Percentiles rank a stretch among this genome's conserved stretches.
Evolutionary conservation across 163 green algal genomes (phyloP).

Genomic region (Chlamydomonas reinhardtii): DNA sequence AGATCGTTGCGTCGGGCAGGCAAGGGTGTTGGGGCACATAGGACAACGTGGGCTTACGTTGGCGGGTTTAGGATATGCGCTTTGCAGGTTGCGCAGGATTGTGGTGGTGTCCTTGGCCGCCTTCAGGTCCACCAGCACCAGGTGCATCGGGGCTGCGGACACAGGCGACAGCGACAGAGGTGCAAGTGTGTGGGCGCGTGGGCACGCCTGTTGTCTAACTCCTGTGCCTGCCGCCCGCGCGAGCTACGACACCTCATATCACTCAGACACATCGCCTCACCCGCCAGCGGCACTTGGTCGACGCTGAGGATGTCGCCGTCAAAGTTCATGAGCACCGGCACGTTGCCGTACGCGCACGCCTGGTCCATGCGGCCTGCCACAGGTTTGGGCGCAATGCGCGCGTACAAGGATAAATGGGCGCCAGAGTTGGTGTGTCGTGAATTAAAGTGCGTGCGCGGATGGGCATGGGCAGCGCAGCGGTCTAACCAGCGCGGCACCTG

Average conservation of each 20-base stretch:
- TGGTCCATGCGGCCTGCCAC: slow-evolving; percentile 80
- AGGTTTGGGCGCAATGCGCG: too few relatives aligned
- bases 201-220: too few relatives aligned
- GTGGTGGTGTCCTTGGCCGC: slow-evolving; percentile 79
- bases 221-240: too few relatives aligned
- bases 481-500: too few relatives aligned
- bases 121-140: slow-evolving; percentile 84
- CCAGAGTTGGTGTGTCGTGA: too few relatives aligned
- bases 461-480: too few relatives aligned
- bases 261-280: slow-evolving; percentile 9
- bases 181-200: too few relatives aligned
- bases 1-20: background rate
- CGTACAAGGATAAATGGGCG: too few relatives aligned
- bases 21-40: background rate
- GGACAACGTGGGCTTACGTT: too few relatives aligned
- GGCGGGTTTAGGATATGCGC: slow-evolving; percentile 64
- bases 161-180: background rate
- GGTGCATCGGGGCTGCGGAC: slow-evolving; percentile 62
- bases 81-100: slow-evolving; percentile 77
- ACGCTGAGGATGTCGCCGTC: slow-evolving; percentile 72
- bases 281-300: slow-evolving; percentile 52
- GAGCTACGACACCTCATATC: too few relatives aligned
- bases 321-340: slow-evolving; percentile 76
- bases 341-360: slow-evolving; percentile 74
- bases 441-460: too few relatives aligned